These are phyloP conservation scores for Lepidopterella palustris DNA, from an alignment of 495 filamentous ascomycete genomes.

Conservation along the genomic window DNA sequence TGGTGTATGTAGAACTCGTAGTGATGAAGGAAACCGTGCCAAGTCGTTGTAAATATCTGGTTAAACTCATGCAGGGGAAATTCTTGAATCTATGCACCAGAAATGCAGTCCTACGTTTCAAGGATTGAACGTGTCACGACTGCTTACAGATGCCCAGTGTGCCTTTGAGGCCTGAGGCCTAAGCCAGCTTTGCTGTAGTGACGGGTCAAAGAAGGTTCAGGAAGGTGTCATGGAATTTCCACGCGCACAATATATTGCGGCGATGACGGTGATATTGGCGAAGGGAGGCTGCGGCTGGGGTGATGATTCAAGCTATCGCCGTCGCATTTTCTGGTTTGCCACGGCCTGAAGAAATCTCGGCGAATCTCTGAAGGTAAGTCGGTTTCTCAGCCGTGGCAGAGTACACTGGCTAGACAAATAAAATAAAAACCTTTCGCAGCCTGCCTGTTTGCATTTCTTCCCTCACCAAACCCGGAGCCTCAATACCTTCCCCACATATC, in stretches of 20 bases:
- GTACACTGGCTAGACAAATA: too few species aligned
- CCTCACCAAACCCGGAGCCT: neutral
- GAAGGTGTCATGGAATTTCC: neutral
- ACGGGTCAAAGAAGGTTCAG: neutral
- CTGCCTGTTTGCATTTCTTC: neutral
- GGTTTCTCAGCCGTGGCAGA: neutral
- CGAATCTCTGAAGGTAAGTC: neutral
- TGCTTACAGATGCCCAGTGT: slow-evolving; percentile 13
- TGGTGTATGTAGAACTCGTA: neutral
- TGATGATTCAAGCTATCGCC: neutral
- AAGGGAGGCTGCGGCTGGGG: neutral
- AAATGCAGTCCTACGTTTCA: slow-evolving; percentile 20
- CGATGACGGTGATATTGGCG: neutral
- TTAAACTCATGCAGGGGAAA: slow-evolving; percentile 1
- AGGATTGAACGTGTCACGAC: slow-evolving; percentile 13
- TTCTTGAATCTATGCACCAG: too few species aligned
- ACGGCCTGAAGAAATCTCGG: neutral
- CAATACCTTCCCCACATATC: slow-evolving; percentile 1
- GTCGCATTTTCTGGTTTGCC: neutral
- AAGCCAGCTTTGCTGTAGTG: neutral
- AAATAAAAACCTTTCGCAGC: neutral
- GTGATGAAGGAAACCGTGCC: neutral
- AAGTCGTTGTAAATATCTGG: slow-evolving; percentile 1
- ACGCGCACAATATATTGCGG: neutral
- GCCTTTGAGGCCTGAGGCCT: neutral